A percentile compares a stretch with the other conserved stretches of the same genome.
Conservation (phyloP, 768 basidiomycete genomes). For the Sutorius australiensis region DNA sequence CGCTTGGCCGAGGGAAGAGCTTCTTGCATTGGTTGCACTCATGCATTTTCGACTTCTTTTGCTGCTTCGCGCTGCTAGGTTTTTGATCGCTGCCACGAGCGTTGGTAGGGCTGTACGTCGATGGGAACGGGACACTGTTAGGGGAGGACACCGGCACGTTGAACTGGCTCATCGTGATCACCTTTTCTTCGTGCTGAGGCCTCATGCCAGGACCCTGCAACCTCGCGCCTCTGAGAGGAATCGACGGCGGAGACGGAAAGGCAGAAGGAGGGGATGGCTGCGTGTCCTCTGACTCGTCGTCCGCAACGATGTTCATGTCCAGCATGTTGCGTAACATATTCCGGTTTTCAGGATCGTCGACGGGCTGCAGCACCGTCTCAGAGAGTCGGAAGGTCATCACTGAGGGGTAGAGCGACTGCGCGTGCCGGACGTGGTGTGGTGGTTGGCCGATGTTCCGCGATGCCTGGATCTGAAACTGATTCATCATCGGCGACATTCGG, state of each 20-base stretch:
- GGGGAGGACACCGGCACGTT: conserved; percentile 9
- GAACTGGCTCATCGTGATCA: conserved; percentile 8
- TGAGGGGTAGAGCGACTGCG: conserved; percentile 21
- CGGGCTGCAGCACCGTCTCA: conserved; percentile 18
- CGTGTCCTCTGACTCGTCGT: conserved; percentile 12
- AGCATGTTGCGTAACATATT: conserved; percentile 16
- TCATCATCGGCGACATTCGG: conserved; percentile 32
- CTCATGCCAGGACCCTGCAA: conserved; percentile 26
- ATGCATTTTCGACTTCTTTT: conserved; percentile 48
- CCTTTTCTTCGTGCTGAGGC: conserved; percentile 16
- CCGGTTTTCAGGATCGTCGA: conserved; percentile 28
- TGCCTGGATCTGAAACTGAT: conserved; percentile 27
- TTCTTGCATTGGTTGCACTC: conserved; percentile 43
- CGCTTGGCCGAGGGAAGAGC: conserved; percentile 48
- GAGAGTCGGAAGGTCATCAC: conserved; percentile 33
- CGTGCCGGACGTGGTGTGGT: conserved; percentile 2
- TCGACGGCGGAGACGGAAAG: conserved; percentile 3
- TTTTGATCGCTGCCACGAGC: conserved; percentile 10
- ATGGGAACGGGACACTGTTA: conserved; percentile 5
- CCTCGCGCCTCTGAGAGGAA: conserved; percentile 1
- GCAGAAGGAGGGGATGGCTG: conserved; percentile 4
- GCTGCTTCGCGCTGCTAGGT: conserved; percentile 7
- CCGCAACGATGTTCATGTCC: conserved; percentile 16
- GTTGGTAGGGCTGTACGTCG: conserved; percentile 5
- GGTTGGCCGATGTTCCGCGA: conserved; percentile 6